phyloP scores from a whole-genome alignment of 2,329 filamentous ascomycete species.

The Scortechinia acanthostroma region DNA sequence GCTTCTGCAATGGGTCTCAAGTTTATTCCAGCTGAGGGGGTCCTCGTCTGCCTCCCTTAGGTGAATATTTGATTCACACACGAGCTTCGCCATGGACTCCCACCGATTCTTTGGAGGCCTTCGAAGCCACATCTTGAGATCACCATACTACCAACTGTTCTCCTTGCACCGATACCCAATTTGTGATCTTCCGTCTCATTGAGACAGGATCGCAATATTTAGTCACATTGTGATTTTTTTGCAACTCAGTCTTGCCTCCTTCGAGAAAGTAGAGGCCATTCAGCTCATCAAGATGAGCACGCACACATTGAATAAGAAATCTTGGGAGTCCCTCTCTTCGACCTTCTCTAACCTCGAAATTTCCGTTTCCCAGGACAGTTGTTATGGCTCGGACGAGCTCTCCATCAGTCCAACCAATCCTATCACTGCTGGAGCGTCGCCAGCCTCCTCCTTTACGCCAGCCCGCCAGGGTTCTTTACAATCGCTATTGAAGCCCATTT shows the following conservation, averaged over 20 bases:
- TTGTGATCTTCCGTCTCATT: no score
- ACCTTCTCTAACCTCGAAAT: slow-evolving; percentile 22
- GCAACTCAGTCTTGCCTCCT: no score
- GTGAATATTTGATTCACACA: neutral
- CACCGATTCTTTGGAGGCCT: neutral
- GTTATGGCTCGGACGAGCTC: slow-evolving; percentile 24
- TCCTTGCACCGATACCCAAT: no score
- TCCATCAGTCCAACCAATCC: slow-evolving; percentile 16
- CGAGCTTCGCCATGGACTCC: neutral
- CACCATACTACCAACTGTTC: no score
- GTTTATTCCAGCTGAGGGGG: neutral
- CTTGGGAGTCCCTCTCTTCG: slow-evolving; percentile 25
- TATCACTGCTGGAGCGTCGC: slow-evolving; percentile 10
- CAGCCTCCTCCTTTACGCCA: slow-evolving; percentile 8
- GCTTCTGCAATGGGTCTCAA: neutral
- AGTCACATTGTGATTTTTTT: no score
- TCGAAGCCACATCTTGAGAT: no score
- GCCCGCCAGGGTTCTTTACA: neutral
- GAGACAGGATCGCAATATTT: no score
- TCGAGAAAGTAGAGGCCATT: no score
- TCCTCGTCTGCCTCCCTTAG: neutral
- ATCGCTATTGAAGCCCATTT: neutral
- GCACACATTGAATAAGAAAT: slow-evolving; percentile 11
- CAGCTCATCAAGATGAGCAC: neutral
- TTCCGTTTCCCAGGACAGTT: slow-evolving; percentile 25